Base-by-base conservation (phyloP, 257 asterid genomes). In the Scutellaria galericulata region DNA sequence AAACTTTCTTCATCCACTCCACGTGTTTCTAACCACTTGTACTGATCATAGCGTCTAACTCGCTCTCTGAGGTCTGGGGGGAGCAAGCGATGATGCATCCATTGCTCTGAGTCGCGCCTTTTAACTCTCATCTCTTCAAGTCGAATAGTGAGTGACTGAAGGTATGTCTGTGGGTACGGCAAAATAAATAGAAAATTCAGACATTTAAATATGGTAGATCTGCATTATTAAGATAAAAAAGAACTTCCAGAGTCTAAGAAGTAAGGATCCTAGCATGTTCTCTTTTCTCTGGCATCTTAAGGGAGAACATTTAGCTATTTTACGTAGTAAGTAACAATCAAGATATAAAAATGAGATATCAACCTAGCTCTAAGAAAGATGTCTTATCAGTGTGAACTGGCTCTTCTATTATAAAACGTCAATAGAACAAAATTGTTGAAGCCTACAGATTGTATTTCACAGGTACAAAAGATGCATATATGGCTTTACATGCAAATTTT, bases 41-140 rank as follows among this genome's bases (percentile, higher is more conserved):
- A 95, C 71, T 95, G 99, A 78, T 91, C 99, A 65, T 92, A 95
- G 62, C 98, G 96, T 80, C 99, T 85, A 53, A 95, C 99, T 7
- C 98, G 85, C 76, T 92, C 97, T 42, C 99, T 84, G 44, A 95
- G 90, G 47, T 95, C 99, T 57, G 79, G 91, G 5, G 99, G 99
- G 46, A 95, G 96, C 83, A 91, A 78, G 64, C 99, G 98, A 78
- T 95, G 99, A 79, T 87, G 98, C 99, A 95, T 95, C 98, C 99
- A 95, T 79, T 95, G 98, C 83, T 95, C 98, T 27, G 99, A 89
- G 83, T 95, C 99, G 12, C 97, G 99, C 83, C 98, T 86, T 85
- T 95, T 95, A 55, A 95, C 95, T 79, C 99, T 88, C 99, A 91
- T 91, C 89, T 95, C 99, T 82, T 95, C 99, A 53, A 95, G 98